Evolutionary conservation across 2,329 filamentous ascomycete species (phyloP), one percentile per base, ranked within the genome.

Genomic region (Cytospora mali): DNA sequence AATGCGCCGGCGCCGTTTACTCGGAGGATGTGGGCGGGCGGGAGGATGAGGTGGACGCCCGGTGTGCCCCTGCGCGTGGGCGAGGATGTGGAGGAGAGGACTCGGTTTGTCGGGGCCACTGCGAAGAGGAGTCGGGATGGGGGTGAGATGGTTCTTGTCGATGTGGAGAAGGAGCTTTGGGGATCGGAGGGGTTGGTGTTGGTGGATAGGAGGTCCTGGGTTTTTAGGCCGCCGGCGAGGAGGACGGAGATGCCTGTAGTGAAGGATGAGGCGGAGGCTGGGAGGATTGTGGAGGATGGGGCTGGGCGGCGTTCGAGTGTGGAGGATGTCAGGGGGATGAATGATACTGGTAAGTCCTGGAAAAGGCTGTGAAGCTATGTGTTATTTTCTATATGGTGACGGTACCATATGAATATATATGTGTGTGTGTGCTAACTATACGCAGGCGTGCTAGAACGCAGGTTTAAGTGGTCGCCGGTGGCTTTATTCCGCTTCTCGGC

Each of bases 401-500:
- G 10, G 18, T 28, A 4, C n/a, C 16, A 31, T n/a, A n/a, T 31
- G 2, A 14, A 21, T 13, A 11, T 21, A 13, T 56, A 13, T 18
- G 3, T 31, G 35, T 14, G 29, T 13, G 7, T 2, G 6, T 31
- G 28, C 63, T 63, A 55, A 65, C 42, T 5, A 1, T 25, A 21
- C 6, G 13, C 27, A 56, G 60, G 21, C 13, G 9, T 25, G 13
- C 55, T 48, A 25, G 56, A 65, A 21, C 66, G 79, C 11, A 70
- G 72, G 16, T 58, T 81, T 5, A 68, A 69, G 23, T 82, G 78
- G 79, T 83, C 81, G 0, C 74, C 79, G 0, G 76, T 78, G 0
- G 79, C 76, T 1, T 81, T 96, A 1, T 96, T 95, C 75, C 86
- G 91, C 21, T 96, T 93, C 78, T 93, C 89, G 0, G 91, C 91